Evolutionary conservation across 768 basidiomycete genomes (phyloP).

Genomic region (Trametes maxima): DNA sequence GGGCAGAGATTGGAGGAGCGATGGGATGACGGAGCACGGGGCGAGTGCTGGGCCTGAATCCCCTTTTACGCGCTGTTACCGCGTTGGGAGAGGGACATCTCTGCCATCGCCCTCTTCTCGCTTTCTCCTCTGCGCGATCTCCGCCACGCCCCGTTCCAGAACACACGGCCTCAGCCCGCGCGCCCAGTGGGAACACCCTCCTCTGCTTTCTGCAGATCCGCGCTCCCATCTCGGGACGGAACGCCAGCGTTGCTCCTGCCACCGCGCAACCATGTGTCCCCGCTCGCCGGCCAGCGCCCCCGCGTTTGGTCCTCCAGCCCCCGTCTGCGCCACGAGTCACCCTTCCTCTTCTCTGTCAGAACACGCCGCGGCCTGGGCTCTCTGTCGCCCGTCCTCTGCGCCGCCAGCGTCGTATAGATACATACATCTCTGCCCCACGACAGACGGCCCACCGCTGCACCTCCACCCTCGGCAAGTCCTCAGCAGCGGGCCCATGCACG

Average conservation of each 20-base stretch:
- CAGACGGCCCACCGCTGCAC: neutral
- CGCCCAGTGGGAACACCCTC: slow-evolving; percentile 4
- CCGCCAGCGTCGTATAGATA: slow-evolving; percentile 1
- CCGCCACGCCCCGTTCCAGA: slow-evolving; percentile 15
- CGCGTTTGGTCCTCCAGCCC: neutral
- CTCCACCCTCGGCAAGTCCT: slow-evolving; percentile 5
- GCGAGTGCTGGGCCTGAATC: slow-evolving; percentile 10
- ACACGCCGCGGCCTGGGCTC: neutral
- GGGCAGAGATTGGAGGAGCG: slow-evolving; percentile 1
- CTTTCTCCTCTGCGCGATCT: neutral
- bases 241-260: slow-evolving; percentile 3
- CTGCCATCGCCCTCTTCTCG: neutral
- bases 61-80: neutral
- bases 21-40: neutral
- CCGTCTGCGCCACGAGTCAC: slow-evolving; percentile 9
- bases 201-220: slow-evolving; percentile 15
- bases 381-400: slow-evolving; percentile 2
- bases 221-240: slow-evolving; percentile 13
- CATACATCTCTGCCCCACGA: neutral
- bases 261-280: neutral
- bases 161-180: slow-evolving; percentile 12
- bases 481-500: slow-evolving; percentile 1
- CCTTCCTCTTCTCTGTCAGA: slow-evolving; percentile 9
- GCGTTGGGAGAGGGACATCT: neutral
- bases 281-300: slow-evolving; percentile 7